phyloP scores from a whole-genome alignment of 1,139 yeast species.

The Sugiyamaella novakii region DNA sequence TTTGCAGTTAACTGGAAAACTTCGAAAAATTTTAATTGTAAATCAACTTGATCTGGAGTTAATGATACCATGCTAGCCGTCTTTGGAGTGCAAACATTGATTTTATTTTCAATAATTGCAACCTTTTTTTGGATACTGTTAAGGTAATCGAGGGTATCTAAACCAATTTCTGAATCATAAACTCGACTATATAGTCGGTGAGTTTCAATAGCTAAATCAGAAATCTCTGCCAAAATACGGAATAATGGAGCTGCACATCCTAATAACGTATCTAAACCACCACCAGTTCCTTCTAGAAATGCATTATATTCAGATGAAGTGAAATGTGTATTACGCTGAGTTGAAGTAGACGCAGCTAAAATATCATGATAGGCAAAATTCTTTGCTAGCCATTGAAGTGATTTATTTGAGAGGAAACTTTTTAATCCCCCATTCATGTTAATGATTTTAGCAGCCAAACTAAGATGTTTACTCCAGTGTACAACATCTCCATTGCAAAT shows the following conservation, averaged over 20 bases:
- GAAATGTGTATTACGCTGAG: conserved; percentile 40
- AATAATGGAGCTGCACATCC: conserved; percentile 73
- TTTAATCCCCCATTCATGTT: conserved; percentile 35
- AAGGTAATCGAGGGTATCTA: conserved; percentile 27
- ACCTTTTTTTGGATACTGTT: conserved; percentile 47
- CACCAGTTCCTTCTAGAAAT: conserved; percentile 44
- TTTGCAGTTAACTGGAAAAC: conserved; percentile 71
- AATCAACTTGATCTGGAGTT: conserved; percentile 57
- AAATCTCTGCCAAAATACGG: conserved; percentile 67
- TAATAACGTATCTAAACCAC: conserved; percentile 64
- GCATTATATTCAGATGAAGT: conserved; percentile 49
- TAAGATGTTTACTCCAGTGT: conserved; percentile 37
- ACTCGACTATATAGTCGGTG: conserved; percentile 26
- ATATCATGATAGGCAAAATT: conserved; percentile 83
- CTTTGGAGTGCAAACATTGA: conserved; percentile 59
- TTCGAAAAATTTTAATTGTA: conserved; percentile 71
- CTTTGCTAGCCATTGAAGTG: conserved; percentile 73
- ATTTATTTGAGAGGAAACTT: conserved; percentile 54
- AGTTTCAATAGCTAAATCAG: conserved; percentile 57
- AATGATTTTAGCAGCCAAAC: conserved; percentile 35
- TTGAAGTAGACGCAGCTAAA: conserved; percentile 56
- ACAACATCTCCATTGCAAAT: conserved; percentile 37
- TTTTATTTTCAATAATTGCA: conserved; percentile 51
- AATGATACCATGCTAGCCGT: conserved; percentile 51
- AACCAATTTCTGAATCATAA: conserved; percentile 10